Percentiles rank a stretch among this genome's conserved stretches.
Evolutionary conservation across 371 early-diverging fungal genomes (phyloP).

Genomic region (Caulochytrium protostelioides): DNA sequence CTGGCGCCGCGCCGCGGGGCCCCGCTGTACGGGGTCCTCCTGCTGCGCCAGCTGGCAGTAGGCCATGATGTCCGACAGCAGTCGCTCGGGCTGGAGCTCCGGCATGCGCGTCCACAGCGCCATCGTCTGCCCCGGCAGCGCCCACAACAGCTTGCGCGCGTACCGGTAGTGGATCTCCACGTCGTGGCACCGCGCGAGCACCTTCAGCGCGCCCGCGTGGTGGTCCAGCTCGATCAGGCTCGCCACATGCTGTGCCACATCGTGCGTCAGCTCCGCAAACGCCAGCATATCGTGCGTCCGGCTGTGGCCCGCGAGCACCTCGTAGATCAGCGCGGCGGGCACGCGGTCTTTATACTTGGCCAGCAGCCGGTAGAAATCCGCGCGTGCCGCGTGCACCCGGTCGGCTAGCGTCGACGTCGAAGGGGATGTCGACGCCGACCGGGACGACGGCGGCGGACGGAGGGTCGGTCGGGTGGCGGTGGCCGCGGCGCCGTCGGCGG

Average conservation of each 20-base stretch:
- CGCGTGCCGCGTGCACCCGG: too few relatives aligned
- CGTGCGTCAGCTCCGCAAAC: conserved; percentile 54
- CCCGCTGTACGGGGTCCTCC: neutral
- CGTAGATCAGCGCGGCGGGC: conserved; percentile 44
- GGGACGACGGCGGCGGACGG: too few relatives aligned
- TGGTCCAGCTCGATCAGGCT: conserved; percentile 55
- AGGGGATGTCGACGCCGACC: too few relatives aligned
- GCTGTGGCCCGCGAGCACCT: conserved; percentile 62
- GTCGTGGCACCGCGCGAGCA: conserved; percentile 33
- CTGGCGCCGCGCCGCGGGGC: neutral
- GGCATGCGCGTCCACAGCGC: conserved; percentile 10
- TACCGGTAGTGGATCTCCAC: conserved; percentile 65
- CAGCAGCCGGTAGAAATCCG: too few relatives aligned
- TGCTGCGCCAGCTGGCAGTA: too few relatives aligned
- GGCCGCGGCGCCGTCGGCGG: too few relatives aligned
- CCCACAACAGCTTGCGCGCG: conserved; percentile 55
- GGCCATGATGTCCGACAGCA: conserved; percentile 5
- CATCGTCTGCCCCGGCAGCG: conserved; percentile 24
- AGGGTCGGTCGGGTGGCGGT: too few relatives aligned
- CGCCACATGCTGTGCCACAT: conserved; percentile 53
- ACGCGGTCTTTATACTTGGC: conserved; percentile 2
- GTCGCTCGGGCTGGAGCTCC: conserved; percentile 6
- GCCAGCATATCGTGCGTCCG: conserved; percentile 46
- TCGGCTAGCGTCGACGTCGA: too few relatives aligned
- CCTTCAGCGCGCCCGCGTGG: conserved; percentile 46